Evolutionary conservation across 2,329 filamentous ascomycete genomes (phyloP), one percentile per base, ranked within the genome.

Genomic region (Coniochaeta hoffmannii): DNA sequence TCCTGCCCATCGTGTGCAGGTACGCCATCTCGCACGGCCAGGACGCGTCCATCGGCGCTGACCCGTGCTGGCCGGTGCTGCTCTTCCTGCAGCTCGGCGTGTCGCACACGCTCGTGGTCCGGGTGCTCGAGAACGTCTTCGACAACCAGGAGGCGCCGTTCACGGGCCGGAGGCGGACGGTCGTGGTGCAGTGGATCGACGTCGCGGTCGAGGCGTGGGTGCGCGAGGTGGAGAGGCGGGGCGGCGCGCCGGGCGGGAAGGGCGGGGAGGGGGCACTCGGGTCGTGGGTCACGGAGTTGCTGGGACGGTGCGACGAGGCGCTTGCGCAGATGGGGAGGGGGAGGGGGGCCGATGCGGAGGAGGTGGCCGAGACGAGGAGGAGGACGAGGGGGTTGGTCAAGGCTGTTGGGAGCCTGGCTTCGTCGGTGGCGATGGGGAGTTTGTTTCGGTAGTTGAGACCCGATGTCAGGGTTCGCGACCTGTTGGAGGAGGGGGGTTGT

Each of bases 1-100:
- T 88, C 1, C 74, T 88, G 11, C 81, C 82, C 0, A 76, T 85
- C 58, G 69, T 88, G 8, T 86, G 85, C 68, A 76, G 76, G 22
- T 88, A 87, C 62, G 78, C 83, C 1, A 69, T 83, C 34, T 78
- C 81, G 56, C 73, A 81, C 57, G 76, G 79, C 54, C 81, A 84
- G 62, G 82, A 86, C 60, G 75, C 74, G 1, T 78, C 78, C 8
- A 80, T 82, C 49, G 77, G 77, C 0, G 81, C 81, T 3, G 76
- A 83, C 59, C 72, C 80, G 6, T 73, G 73, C 53, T 85, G 81
- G 81, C 81, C 81, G 0, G 73, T 81, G 2, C 71, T 79, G 58
- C 68, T 83, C 14, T 84, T 85, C 65, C 66, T 83, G 10, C 72
- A 74, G 30, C 72, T 85, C 17, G 78, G 77, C 19, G 78, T 84